These are phyloP conservation scores for Penicillium capsulatum DNA, from an alignment of 2,329 filamentous ascomycete species.

Conservation along the genomic window DNA sequence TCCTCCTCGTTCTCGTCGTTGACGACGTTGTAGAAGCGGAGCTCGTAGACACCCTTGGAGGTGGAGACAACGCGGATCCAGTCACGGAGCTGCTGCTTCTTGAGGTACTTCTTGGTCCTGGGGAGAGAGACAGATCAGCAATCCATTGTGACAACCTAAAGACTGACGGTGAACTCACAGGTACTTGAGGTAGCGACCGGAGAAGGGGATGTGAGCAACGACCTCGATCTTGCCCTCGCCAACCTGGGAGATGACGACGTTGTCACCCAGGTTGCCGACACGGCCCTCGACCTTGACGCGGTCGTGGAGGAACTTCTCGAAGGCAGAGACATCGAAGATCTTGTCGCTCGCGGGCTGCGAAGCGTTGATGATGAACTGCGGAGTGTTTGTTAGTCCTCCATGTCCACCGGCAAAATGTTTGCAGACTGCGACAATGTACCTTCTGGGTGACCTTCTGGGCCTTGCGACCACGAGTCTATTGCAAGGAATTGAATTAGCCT, in stretches of 20 bases:
- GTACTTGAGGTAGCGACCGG: constrained; percentile 99
- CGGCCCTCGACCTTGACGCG: constrained; percentile 98
- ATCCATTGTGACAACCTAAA: neutral
- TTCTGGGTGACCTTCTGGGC: constrained; percentile 49
- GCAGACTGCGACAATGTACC: constrained; percentile 29
- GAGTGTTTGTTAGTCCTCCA: constrained; percentile 6
- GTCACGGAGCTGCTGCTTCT: constrained; percentile 99
- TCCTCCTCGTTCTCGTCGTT: constrained; percentile 97
- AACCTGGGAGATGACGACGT: constrained; percentile 80
- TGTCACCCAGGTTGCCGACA: constrained; percentile 95
- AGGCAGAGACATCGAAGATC: constrained; percentile 98
- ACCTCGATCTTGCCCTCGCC: constrained; percentile 98
- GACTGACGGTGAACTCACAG: constrained; percentile 60
- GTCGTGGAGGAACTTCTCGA: constrained; percentile 99
- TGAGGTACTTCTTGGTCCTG: constrained; percentile 99
- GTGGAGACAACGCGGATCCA: constrained; percentile 99
- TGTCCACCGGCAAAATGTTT: neutral
- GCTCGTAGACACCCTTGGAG: constrained; percentile 96
- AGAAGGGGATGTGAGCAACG: constrained; percentile 95
- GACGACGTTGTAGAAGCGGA: constrained; percentile 99
- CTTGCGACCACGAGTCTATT: constrained; percentile 46
- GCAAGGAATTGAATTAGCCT: constrained; percentile 73
- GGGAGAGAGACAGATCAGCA: neutral
- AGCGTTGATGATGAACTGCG: constrained; percentile 97
- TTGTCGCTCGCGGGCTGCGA: constrained; percentile 97